phyloP scores from a whole-genome alignment of 2,329 filamentous ascomycete genomes.

The Blastomyces parvus region DNA sequence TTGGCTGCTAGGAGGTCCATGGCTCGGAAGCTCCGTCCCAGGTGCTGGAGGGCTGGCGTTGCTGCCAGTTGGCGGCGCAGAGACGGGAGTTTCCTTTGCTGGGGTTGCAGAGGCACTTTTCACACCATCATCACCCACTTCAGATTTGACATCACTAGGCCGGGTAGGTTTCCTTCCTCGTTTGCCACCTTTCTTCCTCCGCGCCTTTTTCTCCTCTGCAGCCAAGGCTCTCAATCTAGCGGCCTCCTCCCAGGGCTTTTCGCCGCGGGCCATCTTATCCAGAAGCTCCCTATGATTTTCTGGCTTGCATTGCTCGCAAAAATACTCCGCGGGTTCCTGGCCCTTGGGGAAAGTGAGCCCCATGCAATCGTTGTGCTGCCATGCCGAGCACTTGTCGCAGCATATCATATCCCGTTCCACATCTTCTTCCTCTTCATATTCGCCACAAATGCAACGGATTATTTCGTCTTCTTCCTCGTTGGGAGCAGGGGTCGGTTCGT shows the following conservation, averaged over 20 bases:
- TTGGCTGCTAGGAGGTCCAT: conserved; percentile 25
- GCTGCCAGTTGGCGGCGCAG: conserved; percentile 24
- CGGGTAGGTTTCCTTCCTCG: conserved; percentile 54
- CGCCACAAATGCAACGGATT: conserved; percentile 89
- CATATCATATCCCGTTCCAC: conserved; percentile 88
- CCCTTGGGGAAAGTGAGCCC: conserved; percentile 68
- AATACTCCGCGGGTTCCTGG: conserved; percentile 74
- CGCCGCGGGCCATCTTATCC: conserved; percentile 65
- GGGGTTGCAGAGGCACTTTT: conserved; percentile 19
- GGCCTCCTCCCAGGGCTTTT: conserved; percentile 74
- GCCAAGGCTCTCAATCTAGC: conserved; percentile 55
- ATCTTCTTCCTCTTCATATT: conserved; percentile 74
- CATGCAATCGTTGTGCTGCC: conserved; percentile 98
- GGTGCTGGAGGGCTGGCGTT: conserved; percentile 8
- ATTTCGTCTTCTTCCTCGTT: conserved; percentile 56
- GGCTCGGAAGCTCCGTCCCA: conserved; percentile 10
- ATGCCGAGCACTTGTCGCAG: conserved; percentile 83
- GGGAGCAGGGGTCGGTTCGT: conserved; percentile 36
- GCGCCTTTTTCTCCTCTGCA: conserved; percentile 47
- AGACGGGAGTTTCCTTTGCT: conserved; percentile 20
- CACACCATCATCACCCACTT: conserved; percentile 33
- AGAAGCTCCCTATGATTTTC: conserved; percentile 74
- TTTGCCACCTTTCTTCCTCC: conserved; percentile 47
- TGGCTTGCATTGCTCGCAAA: conserved; percentile 82
- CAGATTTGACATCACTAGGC: conserved; percentile 53